Evolutionary conservation across 441 rosid genomes (phyloP), one percentile per base, ranked within the genome.

Genomic region (Eruca vesicaria): DNA sequence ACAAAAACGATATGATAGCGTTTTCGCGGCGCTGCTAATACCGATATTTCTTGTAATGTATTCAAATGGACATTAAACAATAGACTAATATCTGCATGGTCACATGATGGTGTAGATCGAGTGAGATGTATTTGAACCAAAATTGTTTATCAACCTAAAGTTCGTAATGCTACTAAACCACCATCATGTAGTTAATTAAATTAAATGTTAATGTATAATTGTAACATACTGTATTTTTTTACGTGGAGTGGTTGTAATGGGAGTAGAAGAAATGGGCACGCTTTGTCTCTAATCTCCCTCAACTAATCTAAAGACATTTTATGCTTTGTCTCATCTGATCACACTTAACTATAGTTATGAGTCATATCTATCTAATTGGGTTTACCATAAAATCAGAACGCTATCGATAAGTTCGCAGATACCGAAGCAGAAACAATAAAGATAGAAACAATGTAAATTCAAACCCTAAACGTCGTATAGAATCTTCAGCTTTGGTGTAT

Each of bases 401-500:
- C 55, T 71, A 71, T 77, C 76, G 68, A 71, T 48, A 71, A 77
- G 9, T 59, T 76, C 80, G 35, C 72, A 66, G 48, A 71, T 65
- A 77, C 55, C 80, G 48, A 65, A 71, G 76, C 67, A 45, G 62
- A 32, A 62, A 70, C 74, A 69, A 62, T 38, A 63, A 50, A 50
- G 23, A 18, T 11, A 50, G 57, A 50, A 50, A 64, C 74, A 55
- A 62, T 38, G 70, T 76, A 76, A 71, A 65, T 58, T 58, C 80
- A 71, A 71, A 77, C 41, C 72, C 58, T 71, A 63, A 59, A 76
- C 74, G 77, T 77, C 52, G 63, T 72, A 50, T 50, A 58, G 86
- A 82, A 82, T 80, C 74, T 85, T 76, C 88, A 85, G 90, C 88
- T 86, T 88, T 85, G 78, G 74, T 61, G 66, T 78, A 18, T 82